Base-by-base conservation (phyloP, 345 rosid species). In the Heritiera fomes region DNA sequence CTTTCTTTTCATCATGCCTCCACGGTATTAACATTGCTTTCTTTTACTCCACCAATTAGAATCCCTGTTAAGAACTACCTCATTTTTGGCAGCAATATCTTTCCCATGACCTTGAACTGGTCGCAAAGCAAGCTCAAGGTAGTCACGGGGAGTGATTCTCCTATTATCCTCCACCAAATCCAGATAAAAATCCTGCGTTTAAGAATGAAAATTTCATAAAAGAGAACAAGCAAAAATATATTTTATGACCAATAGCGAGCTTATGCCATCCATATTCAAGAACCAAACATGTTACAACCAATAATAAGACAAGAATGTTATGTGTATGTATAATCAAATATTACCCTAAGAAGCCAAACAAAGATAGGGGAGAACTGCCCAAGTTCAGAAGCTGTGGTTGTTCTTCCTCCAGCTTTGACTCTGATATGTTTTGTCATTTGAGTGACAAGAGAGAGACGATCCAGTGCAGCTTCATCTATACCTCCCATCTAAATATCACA, bases 311-410 rank as follows among this genome's bases (percentile, higher is more conserved):
- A 46, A 53, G 66, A 8, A 8, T 74, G 43, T 4, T 47, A 18
- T 53, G 46, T 34, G 41, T 72, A 3, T 9, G 2, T 53, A 8
- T 49, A 23, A 23, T 7, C 77, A 81, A 60, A n/a, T 75, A 77
- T 80, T 90, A 97, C 99, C 90, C 99, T 91, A 67, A 97, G 84
- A 63, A 97, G 98, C 99, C 99, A 97, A 82, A 97, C 94, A 88
- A 97, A 97, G 56, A 97, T 91, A 43, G 99, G 99, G 52, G 98
- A 91, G 84, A 94, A 97, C 60, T 90, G 98, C 46, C 97, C 98
- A 80, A 94, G 80, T 82, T 94, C 99, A 76, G 99, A 91, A 67
- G 92, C 91, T 52, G 91, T 82, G 62, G 75, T 79, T 72, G 71
- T 90, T 52, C 83, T 89, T 82, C 97, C 98, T 62, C 92, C 93